Evolutionary conservation across 208 protist species (phyloP).

Genomic region (Trypanosoma vivax): DNA sequence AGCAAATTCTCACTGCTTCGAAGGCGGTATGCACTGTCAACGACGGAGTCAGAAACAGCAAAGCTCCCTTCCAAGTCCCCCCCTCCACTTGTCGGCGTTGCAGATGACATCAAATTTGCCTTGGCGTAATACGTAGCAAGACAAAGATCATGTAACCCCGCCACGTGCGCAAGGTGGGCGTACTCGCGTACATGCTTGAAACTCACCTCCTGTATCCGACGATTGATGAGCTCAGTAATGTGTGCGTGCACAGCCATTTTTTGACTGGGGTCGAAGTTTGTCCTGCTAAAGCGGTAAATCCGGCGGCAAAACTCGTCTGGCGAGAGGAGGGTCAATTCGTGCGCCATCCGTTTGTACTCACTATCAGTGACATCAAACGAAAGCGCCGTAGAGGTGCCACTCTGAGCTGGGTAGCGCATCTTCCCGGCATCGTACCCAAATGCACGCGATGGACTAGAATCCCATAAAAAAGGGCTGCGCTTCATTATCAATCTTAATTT

Average conservation of each 20-base stretch:
- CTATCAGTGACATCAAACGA: slow-evolving; percentile 7
- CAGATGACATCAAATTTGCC: slow-evolving; percentile 7
- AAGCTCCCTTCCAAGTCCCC: slow-evolving; percentile 9
- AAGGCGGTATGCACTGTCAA: slow-evolving; percentile 71
- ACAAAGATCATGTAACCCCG: slow-evolving; percentile 40
- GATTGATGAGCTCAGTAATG: slow-evolving; percentile 34
- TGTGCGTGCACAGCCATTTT: slow-evolving; percentile 37
- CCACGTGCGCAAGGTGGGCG: slow-evolving; percentile 46
- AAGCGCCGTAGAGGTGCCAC: neutral
- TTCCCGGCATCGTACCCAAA: neutral
- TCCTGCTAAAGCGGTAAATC: slow-evolving; percentile 59
- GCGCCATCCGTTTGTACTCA: slow-evolving; percentile 15
- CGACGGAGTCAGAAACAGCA: slow-evolving; percentile 35
- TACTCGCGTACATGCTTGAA: slow-evolving; percentile 44
- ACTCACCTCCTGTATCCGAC: slow-evolving; percentile 25
- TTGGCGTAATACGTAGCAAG: slow-evolving; percentile 47
- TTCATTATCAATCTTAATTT: too few species aligned
- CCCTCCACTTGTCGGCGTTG: slow-evolving; percentile 6
- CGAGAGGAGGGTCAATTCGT: slow-evolving; percentile 33
- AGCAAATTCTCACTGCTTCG: slow-evolving; percentile 31
- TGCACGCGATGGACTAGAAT: neutral
- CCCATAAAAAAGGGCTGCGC: too few species aligned
- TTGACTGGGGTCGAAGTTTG: slow-evolving; percentile 39
- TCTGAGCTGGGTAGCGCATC: neutral
- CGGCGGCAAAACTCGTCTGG: slow-evolving; percentile 42